phyloP scores from a whole-genome alignment of 495 filamentous ascomycete species.

The Aspergillus ostianus region DNA sequence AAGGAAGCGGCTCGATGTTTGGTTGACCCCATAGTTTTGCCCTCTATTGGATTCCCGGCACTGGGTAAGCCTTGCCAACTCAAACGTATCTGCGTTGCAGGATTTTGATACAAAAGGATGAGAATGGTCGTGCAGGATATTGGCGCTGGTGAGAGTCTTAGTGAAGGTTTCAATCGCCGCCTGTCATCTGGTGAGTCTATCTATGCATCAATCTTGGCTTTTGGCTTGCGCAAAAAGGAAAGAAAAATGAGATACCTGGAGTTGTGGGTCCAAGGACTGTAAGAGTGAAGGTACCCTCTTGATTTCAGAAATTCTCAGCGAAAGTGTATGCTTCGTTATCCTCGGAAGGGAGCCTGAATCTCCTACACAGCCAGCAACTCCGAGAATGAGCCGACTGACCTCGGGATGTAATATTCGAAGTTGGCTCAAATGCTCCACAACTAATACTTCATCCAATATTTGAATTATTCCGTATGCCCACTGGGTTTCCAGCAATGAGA shows the following conservation, averaged over 20 bases:
- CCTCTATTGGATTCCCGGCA: neutral
- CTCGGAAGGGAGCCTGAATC: slow-evolving; percentile 13
- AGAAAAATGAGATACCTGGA: slow-evolving; percentile 27
- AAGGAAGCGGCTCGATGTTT: neutral
- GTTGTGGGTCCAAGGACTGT: slow-evolving; percentile 21
- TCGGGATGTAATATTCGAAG: slow-evolving; percentile 26
- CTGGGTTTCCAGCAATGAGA: slow-evolving; percentile 25
- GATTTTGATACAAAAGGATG: neutral
- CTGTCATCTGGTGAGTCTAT: slow-evolving; percentile 25
- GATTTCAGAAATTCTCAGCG: slow-evolving; percentile 28
- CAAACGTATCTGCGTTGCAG: neutral
- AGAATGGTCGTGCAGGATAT: neutral
- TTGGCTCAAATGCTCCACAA: slow-evolving; percentile 16
- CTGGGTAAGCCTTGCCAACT: neutral
- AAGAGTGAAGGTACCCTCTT: slow-evolving; percentile 13
- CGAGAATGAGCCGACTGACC: slow-evolving; percentile 30
- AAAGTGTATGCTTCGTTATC: slow-evolving; percentile 22
- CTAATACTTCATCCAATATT: slow-evolving; percentile 30
- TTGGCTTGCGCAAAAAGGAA: neutral
- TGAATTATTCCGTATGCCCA: slow-evolving; percentile 30
- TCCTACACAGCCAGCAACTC: slow-evolving; percentile 11
- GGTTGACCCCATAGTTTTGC: neutral
- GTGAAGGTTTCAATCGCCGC: slow-evolving; percentile 22
- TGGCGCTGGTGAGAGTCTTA: neutral
- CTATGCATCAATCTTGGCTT: neutral